Conservation (phyloP, 768 basidiomycete genomes). For the Mycena polygramma region DNA sequence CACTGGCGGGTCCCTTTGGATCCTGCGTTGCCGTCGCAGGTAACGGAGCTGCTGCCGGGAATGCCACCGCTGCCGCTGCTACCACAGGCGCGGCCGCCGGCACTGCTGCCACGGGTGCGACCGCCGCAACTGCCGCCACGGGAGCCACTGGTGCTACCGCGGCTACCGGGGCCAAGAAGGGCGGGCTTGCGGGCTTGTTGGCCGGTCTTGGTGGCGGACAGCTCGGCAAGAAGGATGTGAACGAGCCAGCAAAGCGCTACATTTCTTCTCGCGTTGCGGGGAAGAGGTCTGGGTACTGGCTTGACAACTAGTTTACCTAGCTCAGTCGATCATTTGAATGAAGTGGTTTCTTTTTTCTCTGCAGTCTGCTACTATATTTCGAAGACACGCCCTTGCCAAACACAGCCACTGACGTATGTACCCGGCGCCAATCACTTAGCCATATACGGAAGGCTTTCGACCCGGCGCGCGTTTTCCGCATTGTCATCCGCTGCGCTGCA, state of each 20-base stretch:
- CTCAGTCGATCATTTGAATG: slow-evolving; percentile 22
- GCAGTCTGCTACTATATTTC: too few relatives aligned
- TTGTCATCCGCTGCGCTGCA: slow-evolving; percentile 17
- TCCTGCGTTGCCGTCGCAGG: slow-evolving; percentile 30
- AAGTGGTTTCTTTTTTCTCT: slow-evolving; percentile 19
- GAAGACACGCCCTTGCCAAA: background rate
- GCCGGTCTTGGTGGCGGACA: slow-evolving; percentile 10
- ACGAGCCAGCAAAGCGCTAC: slow-evolving; percentile 20
- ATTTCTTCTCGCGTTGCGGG: slow-evolving; percentile 36
- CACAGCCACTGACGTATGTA: background rate
- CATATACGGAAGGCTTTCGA: too few relatives aligned
- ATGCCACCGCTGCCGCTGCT: slow-evolving; percentile 5
- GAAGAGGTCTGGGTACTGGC: slow-evolving; percentile 34
- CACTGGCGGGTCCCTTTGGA: slow-evolving; percentile 34
- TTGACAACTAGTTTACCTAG: slow-evolving; percentile 28
- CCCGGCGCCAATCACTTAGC: background rate
- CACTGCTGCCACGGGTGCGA: background rate
- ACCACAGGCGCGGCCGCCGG: slow-evolving; percentile 12
- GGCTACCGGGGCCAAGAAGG: background rate
- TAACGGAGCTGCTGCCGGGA: slow-evolving; percentile 5
- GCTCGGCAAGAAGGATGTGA: background rate
- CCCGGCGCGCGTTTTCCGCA: slow-evolving; percentile 8
- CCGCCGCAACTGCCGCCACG: background rate
- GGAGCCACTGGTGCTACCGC: background rate
- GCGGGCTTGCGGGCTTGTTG: slow-evolving; percentile 20